Conservation (phyloP, 139 green algal species). For the Picochlorum costavermella region DNA sequence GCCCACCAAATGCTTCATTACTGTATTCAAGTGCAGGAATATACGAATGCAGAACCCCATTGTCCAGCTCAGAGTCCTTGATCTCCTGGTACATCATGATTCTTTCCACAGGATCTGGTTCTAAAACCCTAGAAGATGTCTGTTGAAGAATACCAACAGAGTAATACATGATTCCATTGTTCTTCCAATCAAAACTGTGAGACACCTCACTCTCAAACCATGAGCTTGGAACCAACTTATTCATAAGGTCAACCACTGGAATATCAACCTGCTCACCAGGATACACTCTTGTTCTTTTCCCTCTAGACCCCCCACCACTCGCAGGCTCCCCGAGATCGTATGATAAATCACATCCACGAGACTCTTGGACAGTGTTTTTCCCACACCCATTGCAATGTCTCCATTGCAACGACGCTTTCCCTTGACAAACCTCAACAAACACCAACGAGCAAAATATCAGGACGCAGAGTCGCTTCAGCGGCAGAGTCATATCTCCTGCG, state of each 20-base stretch:
- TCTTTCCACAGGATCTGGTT: neutral
- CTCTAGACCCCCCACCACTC: neutral
- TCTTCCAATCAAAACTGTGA: neutral
- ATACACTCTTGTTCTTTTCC: neutral
- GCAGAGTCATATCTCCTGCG: too few species aligned
- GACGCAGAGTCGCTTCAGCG: too few species aligned
- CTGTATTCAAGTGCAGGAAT: neutral
- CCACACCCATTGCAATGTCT: neutral
- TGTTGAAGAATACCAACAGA: neutral
- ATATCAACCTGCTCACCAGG: constrained; percentile 1
- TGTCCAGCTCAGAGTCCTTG: neutral
- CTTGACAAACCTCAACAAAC: neutral
- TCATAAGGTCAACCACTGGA: neutral
- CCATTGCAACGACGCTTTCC: neutral
- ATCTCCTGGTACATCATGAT: constrained; percentile 3
- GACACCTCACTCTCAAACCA: neutral
- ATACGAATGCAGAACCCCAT: neutral
- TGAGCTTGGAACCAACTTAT: neutral
- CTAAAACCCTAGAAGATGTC: neutral
- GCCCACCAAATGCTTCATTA: neutral
- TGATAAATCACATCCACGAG: neutral
- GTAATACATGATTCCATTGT: neutral
- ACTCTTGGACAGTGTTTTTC: neutral
- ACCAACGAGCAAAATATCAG: too few species aligned
- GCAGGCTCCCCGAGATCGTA: neutral